Conservation (phyloP, 331 rosid species). For the Spiraea crenata region DNA sequence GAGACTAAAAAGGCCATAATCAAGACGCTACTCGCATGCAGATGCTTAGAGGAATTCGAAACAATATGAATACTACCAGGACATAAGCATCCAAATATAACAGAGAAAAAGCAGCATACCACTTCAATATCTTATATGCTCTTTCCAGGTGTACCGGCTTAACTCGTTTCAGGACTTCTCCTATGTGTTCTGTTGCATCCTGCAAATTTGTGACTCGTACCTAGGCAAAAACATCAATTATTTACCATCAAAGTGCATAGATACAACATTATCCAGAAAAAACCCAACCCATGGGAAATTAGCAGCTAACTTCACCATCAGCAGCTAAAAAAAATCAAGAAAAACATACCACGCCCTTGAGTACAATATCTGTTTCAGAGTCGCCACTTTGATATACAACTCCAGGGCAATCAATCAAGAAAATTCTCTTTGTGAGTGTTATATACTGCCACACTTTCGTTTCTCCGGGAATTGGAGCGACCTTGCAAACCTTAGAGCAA, state of each 20-base stretch:
- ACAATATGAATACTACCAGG: background rate
- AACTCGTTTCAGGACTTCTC: slow-evolving; percentile 91
- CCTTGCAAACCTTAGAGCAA: slow-evolving; percentile 81
- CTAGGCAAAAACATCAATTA: slow-evolving; percentile 32
- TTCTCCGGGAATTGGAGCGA: slow-evolving; percentile 94
- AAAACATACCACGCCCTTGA: slow-evolving; percentile 90
- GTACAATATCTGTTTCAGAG: slow-evolving; percentile 81
- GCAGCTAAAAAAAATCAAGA: slow-evolving; percentile 2
- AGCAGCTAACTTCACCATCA: background rate
- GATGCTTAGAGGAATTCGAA: background rate
- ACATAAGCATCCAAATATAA: background rate
- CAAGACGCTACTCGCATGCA: background rate
- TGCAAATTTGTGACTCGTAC: slow-evolving; percentile 92
- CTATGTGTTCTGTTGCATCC: slow-evolving; percentile 97
- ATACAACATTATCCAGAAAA: background rate
- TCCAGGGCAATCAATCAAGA: slow-evolving; percentile 89
- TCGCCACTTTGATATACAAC: slow-evolving; percentile 81
- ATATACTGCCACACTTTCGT: slow-evolving; percentile 96
- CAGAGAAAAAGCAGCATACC: slow-evolving; percentile 42
- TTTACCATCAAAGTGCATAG: background rate
- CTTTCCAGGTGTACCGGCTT: slow-evolving; percentile 76
- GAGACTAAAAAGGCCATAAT: background rate
- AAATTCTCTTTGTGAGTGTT: slow-evolving; percentile 92
- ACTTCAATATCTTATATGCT: slow-evolving; percentile 78
- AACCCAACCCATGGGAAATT: too few species aligned